phyloP scores from a whole-genome alignment of 2,329 filamentous ascomycete species.

The Epichloe scottii region DNA sequence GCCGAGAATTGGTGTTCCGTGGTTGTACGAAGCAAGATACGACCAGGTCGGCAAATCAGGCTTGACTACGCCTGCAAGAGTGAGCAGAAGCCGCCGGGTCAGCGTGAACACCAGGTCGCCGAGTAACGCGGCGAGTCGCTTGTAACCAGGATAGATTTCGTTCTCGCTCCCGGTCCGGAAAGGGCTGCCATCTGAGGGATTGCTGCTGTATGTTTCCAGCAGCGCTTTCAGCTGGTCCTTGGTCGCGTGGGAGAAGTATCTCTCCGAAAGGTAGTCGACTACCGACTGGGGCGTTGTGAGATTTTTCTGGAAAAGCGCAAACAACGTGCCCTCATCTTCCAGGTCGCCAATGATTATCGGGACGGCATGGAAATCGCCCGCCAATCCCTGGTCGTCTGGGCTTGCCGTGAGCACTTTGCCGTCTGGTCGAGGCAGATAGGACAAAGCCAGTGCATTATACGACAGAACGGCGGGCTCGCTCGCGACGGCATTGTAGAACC shows the following conservation, averaged over 20 bases:
- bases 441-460: neutral
- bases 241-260: slow-evolving; percentile 48
- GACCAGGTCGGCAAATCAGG: slow-evolving; percentile 56
- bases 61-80: slow-evolving; percentile 29
- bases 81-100: slow-evolving; percentile 52
- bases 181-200: slow-evolving; percentile 48
- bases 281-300: slow-evolving; percentile 22
- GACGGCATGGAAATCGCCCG: slow-evolving; percentile 44
- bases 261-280: slow-evolving; percentile 44
- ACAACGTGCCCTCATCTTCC: slow-evolving; percentile 1
- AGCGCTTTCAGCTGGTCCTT: slow-evolving; percentile 38
- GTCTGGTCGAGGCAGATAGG: slow-evolving; percentile 18
- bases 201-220: slow-evolving; percentile 47
- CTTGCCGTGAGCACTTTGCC: neutral
- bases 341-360: slow-evolving; percentile 3
- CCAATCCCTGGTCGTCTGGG: slow-evolving; percentile 22
- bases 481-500: slow-evolving; percentile 25
- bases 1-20: slow-evolving; percentile 58
- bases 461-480: neutral
- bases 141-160: slow-evolving; percentile 64
- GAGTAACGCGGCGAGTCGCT: slow-evolving; percentile 61
- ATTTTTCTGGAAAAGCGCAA: neutral
- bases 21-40: slow-evolving; percentile 61
- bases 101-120: slow-evolving; percentile 68
- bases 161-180: slow-evolving; percentile 59